Evolutionary conservation across 2,329 filamentous ascomycete species (phyloP).

Genomic region (Penicillium brevicompactum): DNA sequence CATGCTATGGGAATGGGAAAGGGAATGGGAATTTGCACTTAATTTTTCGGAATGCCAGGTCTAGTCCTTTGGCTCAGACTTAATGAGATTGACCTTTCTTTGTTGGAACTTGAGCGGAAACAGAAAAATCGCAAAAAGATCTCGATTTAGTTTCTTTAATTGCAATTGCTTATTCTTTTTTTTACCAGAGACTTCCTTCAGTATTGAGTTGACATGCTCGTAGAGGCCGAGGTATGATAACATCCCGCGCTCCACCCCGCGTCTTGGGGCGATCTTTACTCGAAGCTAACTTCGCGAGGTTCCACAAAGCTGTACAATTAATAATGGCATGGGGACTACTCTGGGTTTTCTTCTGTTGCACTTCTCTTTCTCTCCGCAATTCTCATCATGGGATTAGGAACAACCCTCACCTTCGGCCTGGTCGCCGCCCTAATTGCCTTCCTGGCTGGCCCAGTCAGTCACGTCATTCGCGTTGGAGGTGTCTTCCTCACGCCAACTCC

Average conservation of each 20-base stretch:
- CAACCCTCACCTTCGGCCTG: constrained; percentile 20
- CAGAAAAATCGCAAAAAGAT: constrained; percentile 13
- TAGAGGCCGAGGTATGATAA: too few species aligned
- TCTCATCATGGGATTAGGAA: constrained; percentile 21
- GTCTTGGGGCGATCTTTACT: background rate
- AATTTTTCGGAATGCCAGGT: constrained; percentile 10
- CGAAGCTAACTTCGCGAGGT: background rate
- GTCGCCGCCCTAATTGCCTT: constrained; percentile 22
- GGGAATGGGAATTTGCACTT: constrained; percentile 20
- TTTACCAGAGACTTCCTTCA: background rate
- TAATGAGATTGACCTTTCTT: constrained; percentile 16
- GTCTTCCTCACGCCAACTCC: constrained; percentile 22
- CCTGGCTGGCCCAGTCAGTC: constrained; percentile 21
- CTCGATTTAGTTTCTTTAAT: constrained; percentile 16
- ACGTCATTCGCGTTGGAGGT: constrained; percentile 26
- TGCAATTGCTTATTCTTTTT: constrained; percentile 10
- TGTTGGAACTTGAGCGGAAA: constrained; percentile 6
- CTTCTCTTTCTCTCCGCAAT: background rate
- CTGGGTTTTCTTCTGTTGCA: background rate
- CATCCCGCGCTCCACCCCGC: background rate
- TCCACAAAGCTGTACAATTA: background rate
- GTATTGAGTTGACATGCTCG: too few species aligned
- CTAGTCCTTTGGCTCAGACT: constrained; percentile 22
- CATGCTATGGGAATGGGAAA: constrained; percentile 12
- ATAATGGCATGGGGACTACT: background rate